Evolutionary conservation across 139 green algal species (phyloP), one percentile per base, ranked within the genome.

Genomic region (Micractinium sp.): DNA sequence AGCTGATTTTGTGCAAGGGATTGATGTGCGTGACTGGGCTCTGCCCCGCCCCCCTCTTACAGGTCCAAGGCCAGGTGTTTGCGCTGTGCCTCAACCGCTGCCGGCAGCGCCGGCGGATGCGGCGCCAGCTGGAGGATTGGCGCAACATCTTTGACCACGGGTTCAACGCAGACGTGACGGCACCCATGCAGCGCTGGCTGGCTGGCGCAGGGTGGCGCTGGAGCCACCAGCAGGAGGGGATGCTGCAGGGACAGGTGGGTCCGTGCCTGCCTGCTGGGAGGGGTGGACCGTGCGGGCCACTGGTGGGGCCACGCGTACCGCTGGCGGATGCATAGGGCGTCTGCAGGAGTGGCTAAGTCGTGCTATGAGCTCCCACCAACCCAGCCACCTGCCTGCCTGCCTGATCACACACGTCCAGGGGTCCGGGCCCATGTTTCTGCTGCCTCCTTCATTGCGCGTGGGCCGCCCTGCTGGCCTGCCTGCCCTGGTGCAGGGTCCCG

Each of bases 81-180:
- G 93, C 93, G 0, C 93, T 96, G 91, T 95, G 96, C 56, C 91
- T 97, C 60, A 98, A 98, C 92, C 91, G 88, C 35, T 93, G 92
- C 29, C 90, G 96, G 29, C 92, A 95, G 88, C 93, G 95, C 23
- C 93, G 96, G 0, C 93, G 95, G 39, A 87, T 96, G 79, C 90
- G 95, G 1, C 92, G 92, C 38, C 89, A 92, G 31, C 69, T 98
- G 75, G 94, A 97, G 73, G 96, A 98, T 90, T 98, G 95, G 96
- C 85, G 63, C 77, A 93, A 97, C 90, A 92, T 98, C 75, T 91
- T 93, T 83, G 91, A 97, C 79, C 96, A 98, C 80, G 96, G 92
- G 1, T 47, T 93, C 29, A 95, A 95, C 27, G 95, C 95, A 35
- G 85, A 88, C 19, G 41, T 88, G 61, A 82, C 41, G 3, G 39